phyloP scores from a whole-genome alignment of 1,284 basidiomycete genomes.

The Rhodotorula sp. region DNA sequence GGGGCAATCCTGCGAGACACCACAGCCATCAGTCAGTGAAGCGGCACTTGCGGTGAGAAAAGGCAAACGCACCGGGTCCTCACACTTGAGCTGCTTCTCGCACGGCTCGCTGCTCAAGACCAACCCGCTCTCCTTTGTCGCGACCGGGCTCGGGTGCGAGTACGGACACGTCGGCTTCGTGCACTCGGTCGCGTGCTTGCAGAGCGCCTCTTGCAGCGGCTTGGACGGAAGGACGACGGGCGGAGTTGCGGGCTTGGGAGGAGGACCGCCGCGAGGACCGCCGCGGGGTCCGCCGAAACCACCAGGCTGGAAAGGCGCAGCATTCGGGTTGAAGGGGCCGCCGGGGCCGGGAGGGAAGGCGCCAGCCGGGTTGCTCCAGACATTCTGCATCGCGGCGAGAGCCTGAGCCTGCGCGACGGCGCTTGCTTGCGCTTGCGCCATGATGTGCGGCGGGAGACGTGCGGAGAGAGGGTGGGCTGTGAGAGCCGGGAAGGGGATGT shows the following conservation, averaged over 20 bases:
- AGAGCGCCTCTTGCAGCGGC: constrained; percentile 58
- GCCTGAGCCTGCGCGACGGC: constrained; percentile 40
- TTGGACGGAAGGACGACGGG: constrained; percentile 49
- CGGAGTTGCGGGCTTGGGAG: constrained; percentile 6
- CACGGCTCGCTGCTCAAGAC: constrained; percentile 87
- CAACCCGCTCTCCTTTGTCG: constrained; percentile 85
- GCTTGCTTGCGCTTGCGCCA: constrained; percentile 36
- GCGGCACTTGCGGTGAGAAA: not conserved
- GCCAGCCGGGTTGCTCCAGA: constrained; percentile 20
- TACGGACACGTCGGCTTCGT: constrained; percentile 80
- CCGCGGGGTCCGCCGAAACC: not conserved
- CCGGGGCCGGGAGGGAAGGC: not conserved
- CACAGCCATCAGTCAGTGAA: not conserved
- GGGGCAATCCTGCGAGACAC: constrained; percentile 42
- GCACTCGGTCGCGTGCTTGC: constrained; percentile 86
- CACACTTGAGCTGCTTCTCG: constrained; percentile 77
- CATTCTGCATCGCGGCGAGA: constrained; percentile 38
- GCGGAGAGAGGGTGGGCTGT: constrained; percentile 29
- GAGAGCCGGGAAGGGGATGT: constrained; percentile 33
- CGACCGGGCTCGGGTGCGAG: constrained; percentile 87
- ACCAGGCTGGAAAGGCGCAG: constrained; percentile 19
- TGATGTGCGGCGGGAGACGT: constrained; percentile 29
- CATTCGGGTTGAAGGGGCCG: constrained; percentile 24
- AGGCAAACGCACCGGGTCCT: constrained; percentile 59
- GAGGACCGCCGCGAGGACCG: not conserved